Evolutionary conservation across 495 filamentous ascomycete genomes (phyloP).

Genomic region (Penicillium steckii): DNA sequence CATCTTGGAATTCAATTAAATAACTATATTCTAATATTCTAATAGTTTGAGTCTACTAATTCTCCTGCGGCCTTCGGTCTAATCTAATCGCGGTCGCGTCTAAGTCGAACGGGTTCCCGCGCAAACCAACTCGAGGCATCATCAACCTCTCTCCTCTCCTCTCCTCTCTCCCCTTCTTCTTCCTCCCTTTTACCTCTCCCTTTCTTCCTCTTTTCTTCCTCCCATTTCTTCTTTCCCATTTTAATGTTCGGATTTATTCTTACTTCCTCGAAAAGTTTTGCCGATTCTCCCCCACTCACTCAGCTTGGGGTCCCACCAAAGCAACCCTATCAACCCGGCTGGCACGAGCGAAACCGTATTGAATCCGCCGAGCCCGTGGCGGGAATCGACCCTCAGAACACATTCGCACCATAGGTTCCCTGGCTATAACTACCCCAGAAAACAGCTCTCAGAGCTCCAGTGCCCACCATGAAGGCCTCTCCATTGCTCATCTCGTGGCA

Average conservation of each 20-base stretch:
- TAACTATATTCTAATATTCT: too few relatives aligned
- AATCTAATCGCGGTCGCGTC: slow-evolving; percentile 29
- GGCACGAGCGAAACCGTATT: slow-evolving; percentile 10
- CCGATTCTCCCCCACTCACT: neutral
- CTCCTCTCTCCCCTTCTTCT: slow-evolving; percentile 10
- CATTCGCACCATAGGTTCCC: neutral
- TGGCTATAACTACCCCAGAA: slow-evolving; percentile 5
- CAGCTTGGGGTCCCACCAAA: slow-evolving; percentile 2
- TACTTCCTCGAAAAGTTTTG: neutral
- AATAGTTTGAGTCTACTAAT: too few relatives aligned
- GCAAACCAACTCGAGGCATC: slow-evolving; percentile 36
- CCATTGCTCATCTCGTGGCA: slow-evolving; percentile 95
- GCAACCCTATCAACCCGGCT: neutral
- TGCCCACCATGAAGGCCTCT: slow-evolving; percentile 77
- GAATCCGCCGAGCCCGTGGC: slow-evolving; percentile 7
- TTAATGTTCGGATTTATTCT: neutral
- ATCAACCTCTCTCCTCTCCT: slow-evolving; percentile 19
- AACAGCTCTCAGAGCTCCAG: slow-evolving; percentile 28
- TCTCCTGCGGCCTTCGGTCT: too few relatives aligned
- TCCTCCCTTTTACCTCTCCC: neutral
- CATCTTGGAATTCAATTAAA: too few relatives aligned
- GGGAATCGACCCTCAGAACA: neutral
- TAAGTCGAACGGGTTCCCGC: too few relatives aligned
- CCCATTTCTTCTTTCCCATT: slow-evolving; percentile 1
- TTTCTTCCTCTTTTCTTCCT: neutral